Conservation (phyloP, 139 green algal species). For the Nannochloris sp. region DNA sequence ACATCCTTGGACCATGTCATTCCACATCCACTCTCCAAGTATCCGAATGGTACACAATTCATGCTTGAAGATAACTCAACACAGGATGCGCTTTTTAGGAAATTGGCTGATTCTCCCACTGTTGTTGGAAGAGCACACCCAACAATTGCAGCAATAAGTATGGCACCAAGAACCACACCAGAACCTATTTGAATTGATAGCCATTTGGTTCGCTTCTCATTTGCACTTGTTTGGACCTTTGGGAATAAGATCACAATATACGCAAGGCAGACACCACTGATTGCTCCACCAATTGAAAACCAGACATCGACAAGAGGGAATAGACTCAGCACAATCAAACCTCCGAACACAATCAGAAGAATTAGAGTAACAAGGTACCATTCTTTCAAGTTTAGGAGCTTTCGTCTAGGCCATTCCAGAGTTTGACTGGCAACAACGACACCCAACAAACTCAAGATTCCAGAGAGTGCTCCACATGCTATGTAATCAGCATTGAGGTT, state of each 20-base stretch:
- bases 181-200: constrained; percentile 3
- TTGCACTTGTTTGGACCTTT: background rate
- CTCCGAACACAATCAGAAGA: constrained; percentile 14
- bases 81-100: constrained; percentile 16
- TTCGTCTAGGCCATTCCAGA: constrained; percentile 12
- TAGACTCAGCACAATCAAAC: constrained; percentile 18
- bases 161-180: constrained; percentile 5
- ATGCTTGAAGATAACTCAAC: constrained; percentile 10
- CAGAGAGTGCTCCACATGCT: constrained; percentile 27
- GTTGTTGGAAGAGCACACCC: constrained; percentile 11
- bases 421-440: constrained; percentile 27
- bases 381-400: constrained; percentile 6
- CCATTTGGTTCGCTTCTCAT: background rate
- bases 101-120: background rate
- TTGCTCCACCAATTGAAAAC: constrained; percentile 5
- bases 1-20: background rate
- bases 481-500: constrained; percentile 35
- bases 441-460: constrained; percentile 32
- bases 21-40: background rate
- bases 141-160: constrained; percentile 1
- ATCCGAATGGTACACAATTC: constrained; percentile 15
- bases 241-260: background rate
- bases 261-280: constrained; percentile 1
- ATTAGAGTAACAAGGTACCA: constrained; percentile 5
- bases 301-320: constrained; percentile 29